Evolutionary conservation across 768 basidiomycete species (phyloP).

Genomic region (Dictyophora rubrovolvata): DNA sequence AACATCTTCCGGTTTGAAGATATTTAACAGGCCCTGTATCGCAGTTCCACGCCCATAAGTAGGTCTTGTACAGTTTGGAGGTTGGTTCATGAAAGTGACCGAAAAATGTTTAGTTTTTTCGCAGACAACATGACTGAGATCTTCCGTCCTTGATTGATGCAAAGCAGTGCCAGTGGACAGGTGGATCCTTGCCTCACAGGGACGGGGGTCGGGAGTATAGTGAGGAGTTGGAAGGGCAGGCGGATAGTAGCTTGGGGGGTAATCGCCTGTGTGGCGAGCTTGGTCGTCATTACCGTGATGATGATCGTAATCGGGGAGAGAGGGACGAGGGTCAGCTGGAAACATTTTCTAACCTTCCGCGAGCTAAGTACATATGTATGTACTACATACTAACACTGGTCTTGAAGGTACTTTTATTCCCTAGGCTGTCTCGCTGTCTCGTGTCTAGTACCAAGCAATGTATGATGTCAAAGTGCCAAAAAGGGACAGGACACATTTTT

Average conservation of each 20-base stretch:
- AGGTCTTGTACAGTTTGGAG: conserved; percentile 39
- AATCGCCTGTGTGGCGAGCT: background rate
- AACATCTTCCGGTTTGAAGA: conserved; percentile 45
- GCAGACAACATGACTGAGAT: background rate
- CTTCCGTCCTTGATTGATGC: background rate
- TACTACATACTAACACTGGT: no score
- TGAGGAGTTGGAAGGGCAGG: conserved; percentile 23
- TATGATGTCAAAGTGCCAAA: background rate
- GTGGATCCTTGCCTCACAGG: conserved; percentile 39
- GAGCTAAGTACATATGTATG: no score
- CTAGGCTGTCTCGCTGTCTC: no score
- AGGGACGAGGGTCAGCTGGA: background rate
- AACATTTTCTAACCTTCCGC: no score
- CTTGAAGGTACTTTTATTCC: no score
- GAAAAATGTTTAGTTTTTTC: conserved; percentile 18
- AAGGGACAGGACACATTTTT: background rate
- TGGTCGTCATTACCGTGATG: background rate
- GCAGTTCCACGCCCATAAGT: conserved; percentile 42
- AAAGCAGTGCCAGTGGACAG: background rate
- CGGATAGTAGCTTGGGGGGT: background rate
- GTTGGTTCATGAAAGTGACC: conserved; percentile 44
- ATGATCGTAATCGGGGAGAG: background rate
- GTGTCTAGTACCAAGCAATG: background rate
- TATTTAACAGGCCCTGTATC: conserved; percentile 47
- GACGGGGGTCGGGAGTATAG: conserved; percentile 47